These are phyloP conservation scores for Brassica juncea DNA, from an alignment of 345 rosid genomes.

Conservation along the genomic window DNA sequence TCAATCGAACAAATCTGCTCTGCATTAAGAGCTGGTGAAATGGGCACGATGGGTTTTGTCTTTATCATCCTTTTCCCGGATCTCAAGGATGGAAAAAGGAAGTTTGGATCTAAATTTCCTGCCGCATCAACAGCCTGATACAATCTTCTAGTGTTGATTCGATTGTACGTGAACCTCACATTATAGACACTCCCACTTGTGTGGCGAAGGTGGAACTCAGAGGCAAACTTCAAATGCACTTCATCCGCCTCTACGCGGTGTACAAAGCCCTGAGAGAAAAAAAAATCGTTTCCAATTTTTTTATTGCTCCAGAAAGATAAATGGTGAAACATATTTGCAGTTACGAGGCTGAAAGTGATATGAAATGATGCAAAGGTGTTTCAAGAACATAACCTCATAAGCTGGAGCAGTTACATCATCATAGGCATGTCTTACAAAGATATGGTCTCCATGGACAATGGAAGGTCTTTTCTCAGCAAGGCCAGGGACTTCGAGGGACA, in stretches of 20 bases:
- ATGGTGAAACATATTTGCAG: conserved; percentile 12
- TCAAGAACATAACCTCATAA: conserved; percentile 52
- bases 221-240: conserved; percentile 63
- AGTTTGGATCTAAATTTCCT: conserved; percentile 42
- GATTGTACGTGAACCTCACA: conserved; percentile 71
- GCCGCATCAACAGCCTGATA: conserved; percentile 80
- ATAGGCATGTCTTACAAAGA: conserved; percentile 54
- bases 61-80: conserved; percentile 51
- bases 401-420: conserved; percentile 37
- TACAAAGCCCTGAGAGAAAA: conserved; percentile 59
- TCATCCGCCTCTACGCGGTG: conserved; percentile 91
- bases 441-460: conserved; percentile 73
- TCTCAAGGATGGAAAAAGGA: conserved; percentile 66
- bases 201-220: conserved; percentile 55
- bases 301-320: not conserved
- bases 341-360: conserved; percentile 1
- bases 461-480: conserved; percentile 96
- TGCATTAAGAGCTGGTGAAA: conserved; percentile 62
- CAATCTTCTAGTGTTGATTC: conserved; percentile 66
- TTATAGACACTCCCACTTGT: conserved; percentile 55
- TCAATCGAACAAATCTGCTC: conserved; percentile 74
- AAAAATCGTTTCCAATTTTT: not conserved
- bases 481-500: conserved; percentile 77
- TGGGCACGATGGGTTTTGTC: conserved; percentile 56
- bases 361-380: not conserved